Base-by-base conservation (phyloP, 1,139 yeast species). In the Yamadazyma conglobata region DNA sequence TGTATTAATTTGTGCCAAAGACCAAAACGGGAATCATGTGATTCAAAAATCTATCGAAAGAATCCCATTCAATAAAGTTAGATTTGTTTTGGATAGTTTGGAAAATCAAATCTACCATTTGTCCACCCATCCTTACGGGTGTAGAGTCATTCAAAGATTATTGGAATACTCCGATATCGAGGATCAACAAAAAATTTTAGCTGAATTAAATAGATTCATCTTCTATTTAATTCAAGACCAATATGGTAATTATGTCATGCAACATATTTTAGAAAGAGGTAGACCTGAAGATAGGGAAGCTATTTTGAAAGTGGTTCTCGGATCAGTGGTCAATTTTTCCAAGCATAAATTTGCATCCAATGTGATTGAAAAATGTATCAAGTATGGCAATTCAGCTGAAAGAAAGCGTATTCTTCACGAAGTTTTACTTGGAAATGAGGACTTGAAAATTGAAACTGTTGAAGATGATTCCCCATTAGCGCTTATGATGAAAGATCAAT, bases 1-100 rank as follows among this genome's bases (percentile, higher is more conserved):
- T 48, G 81, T 89, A 13, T 60, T 87, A 37, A 64, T 73, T 31
- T 84, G 95, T 58, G 91, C 93, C 37, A 88, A 88, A 52, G 97
- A 93, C 56, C 98, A 91, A 63, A 93, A 93, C 56, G 98, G 97
- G 38, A 93, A 93, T 54, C 99, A 93, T 57, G 98, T 93, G 17
- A 83, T 93, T 42, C 98, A 93, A 60, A 91, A 89, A 57, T 82
- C 96, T 0, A 86, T 91, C 47, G 98, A 91, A 58, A 68, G 77
- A 37, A 79, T 89, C 33, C 95, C 96, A 2, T 78, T 85, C 38
- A 75, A 71, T 14, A 63, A 72, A 34, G 74, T 88, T 40, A 72
- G 77, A 27, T 89, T 87, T 48, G 77, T 91, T 34, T 67, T 87
- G 47, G 79, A 77, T 19, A 77, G 91, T 16, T 71, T 91, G 44